Conservation (phyloP, 2,329 filamentous ascomycete species). For the Tympanopsis confertula region DNA sequence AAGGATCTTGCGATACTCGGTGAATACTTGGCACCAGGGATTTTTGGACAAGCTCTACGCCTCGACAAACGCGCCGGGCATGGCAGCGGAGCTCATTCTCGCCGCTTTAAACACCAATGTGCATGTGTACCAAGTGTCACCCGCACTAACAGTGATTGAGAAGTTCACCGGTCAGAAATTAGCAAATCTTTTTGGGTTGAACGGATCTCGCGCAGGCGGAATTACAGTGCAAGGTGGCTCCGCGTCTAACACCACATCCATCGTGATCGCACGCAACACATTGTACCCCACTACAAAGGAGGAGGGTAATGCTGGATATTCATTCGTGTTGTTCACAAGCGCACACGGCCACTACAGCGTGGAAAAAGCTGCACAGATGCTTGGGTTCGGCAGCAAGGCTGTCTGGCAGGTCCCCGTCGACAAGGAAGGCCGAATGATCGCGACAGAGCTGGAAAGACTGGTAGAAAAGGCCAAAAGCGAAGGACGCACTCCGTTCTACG, state of each 20-base stretch:
- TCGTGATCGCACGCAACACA: conserved; percentile 78
- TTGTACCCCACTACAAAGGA: conserved; percentile 70
- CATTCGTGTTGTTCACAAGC: conserved; percentile 78
- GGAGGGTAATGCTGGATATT: conserved; percentile 50
- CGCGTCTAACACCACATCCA: conserved; percentile 72
- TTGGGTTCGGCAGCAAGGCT: conserved; percentile 65
- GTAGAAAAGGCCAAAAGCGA: conserved; percentile 48
- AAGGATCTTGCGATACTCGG: conserved; percentile 68
- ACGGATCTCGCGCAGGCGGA: conserved; percentile 54
- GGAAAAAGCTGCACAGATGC: conserved; percentile 86
- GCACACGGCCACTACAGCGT: conserved; percentile 88
- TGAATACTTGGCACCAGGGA: conserved; percentile 98
- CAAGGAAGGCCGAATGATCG: conserved; percentile 57
- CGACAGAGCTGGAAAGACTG: conserved; percentile 49
- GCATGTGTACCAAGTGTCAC: conserved; percentile 89
- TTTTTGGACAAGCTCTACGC: conserved; percentile 93
- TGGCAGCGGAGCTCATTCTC: conserved; percentile 75
- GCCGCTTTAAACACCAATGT: conserved; percentile 83
- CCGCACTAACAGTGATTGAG: conserved; percentile 76
- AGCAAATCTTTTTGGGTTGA: conserved; percentile 67
- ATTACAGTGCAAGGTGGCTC: conserved; percentile 68
- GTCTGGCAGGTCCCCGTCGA: conserved; percentile 72
- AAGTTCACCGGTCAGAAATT: conserved; percentile 67
- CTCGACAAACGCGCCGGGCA: conserved; percentile 75
- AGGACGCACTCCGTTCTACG: conserved; percentile 78